These are phyloP conservation scores for Tarenaya hassleriana DNA, from an alignment of 345 rosid species.

Conservation along the genomic window DNA sequence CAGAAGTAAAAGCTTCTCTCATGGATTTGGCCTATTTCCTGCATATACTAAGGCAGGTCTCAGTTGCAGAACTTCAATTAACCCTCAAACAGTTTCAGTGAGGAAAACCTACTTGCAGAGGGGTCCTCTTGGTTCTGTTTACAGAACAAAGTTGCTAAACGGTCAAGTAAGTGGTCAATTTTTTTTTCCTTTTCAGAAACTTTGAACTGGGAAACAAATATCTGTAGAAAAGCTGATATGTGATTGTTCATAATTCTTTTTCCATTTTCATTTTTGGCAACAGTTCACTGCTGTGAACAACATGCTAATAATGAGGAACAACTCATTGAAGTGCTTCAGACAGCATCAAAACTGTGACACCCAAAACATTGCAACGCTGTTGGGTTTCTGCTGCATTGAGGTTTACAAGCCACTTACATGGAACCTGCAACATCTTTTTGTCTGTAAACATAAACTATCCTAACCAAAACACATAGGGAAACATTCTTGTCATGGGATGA, in stretches of 20 bases:
- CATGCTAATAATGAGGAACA: conserved; percentile 64
- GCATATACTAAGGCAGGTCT: conserved; percentile 44
- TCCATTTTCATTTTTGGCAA: background rate
- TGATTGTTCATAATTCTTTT: no score
- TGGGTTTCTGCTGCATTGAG: conserved; percentile 64
- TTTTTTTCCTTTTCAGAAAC: background rate
- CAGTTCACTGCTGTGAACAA: conserved; percentile 76
- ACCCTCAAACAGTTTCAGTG: conserved; percentile 71
- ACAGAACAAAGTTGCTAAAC: conserved; percentile 67
- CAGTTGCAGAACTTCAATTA: conserved; percentile 61
- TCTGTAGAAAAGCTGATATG: no score
- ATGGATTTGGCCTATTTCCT: conserved; percentile 38
- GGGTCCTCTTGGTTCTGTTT: conserved; percentile 88
- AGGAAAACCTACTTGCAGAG: conserved; percentile 63
- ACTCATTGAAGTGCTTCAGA: conserved; percentile 58
- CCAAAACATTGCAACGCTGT: no score
- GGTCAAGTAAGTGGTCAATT: conserved; percentile 53
- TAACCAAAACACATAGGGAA: no score
- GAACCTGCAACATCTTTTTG: conserved; percentile 32
- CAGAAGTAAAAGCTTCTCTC: conserved; percentile 47
- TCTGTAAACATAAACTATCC: no score
- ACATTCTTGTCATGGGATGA: no score
- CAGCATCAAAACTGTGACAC: conserved; percentile 57
- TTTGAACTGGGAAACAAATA: no score
- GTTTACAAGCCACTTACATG: conserved; percentile 67